Evolutionary conservation across 148 eudicot genomes (phyloP).

Genomic region (Selenicereus undatus): DNA sequence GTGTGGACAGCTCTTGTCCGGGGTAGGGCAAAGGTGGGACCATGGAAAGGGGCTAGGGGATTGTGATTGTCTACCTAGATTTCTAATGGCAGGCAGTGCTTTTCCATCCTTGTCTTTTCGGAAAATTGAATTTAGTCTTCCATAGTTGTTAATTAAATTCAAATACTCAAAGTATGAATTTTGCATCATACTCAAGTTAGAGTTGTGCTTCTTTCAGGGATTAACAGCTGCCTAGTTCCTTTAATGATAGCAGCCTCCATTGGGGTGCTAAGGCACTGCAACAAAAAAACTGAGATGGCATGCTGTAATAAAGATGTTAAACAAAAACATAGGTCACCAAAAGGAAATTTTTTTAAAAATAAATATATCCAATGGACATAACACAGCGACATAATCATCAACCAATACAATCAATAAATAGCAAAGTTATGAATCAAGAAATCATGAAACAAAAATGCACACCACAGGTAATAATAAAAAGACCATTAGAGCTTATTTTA

Average conservation of each 20-base stretch:
- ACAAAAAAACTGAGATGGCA: background rate
- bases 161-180: background rate
- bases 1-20: background rate
- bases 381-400: background rate
- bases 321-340: background rate
- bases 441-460: background rate
- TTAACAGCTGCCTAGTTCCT: background rate
- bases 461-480: background rate
- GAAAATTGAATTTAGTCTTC: background rate
- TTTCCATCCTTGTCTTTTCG: background rate
- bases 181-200: too few species aligned
- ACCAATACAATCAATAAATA: background rate
- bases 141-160: background rate
- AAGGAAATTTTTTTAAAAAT: background rate
- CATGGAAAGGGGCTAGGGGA: background rate
- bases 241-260: background rate
- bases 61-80: background rate
- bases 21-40: background rate
- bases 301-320: background rate
- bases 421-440: background rate
- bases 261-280: background rate
- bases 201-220: background rate
- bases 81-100: background rate
- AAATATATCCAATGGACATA: background rate
- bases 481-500: background rate